Conservation (phyloP, 2,329 filamentous ascomycete genomes). For the Paecilomyces dactylethromorphus region DNA sequence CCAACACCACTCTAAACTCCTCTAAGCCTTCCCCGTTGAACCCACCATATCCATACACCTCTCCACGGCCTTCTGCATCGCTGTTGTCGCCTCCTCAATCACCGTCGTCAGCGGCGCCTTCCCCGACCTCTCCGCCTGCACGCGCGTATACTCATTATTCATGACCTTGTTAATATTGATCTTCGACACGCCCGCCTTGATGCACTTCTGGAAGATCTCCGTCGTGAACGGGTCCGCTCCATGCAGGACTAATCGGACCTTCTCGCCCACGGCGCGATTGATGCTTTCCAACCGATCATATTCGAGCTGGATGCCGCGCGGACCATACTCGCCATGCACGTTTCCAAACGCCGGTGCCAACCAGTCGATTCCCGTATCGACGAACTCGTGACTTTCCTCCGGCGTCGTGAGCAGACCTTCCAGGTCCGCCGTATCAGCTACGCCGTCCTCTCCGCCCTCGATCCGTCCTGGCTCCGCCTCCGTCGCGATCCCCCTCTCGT, state of each 20-base stretch:
- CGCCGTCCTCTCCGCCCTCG: slow-evolving; percentile 67
- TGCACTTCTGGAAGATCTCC: slow-evolving; percentile 50
- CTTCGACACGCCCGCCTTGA: slow-evolving; percentile 49
- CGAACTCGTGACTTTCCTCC: slow-evolving; percentile 64
- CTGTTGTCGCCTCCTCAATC: slow-evolving; percentile 49
- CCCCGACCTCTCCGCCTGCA: slow-evolving; percentile 45
- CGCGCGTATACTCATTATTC: slow-evolving; percentile 44
- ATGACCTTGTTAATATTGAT: slow-evolving; percentile 56
- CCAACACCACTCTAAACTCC: background rate
- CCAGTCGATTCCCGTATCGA: slow-evolving; percentile 65
- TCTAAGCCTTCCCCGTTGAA: slow-evolving; percentile 29
- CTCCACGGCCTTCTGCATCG: slow-evolving; percentile 52
- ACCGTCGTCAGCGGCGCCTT: slow-evolving; percentile 47
- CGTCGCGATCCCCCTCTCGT: slow-evolving; percentile 59
- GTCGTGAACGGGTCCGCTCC: slow-evolving; percentile 52
- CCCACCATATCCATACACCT: slow-evolving; percentile 48
- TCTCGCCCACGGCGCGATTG: slow-evolving; percentile 41
- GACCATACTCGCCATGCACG: slow-evolving; percentile 67
- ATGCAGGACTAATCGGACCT: slow-evolving; percentile 51
- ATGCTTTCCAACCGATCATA: slow-evolving; percentile 49
- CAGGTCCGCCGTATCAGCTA: slow-evolving; percentile 59
- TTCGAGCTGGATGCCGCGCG: slow-evolving; percentile 56
- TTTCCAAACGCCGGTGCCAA: slow-evolving; percentile 71
- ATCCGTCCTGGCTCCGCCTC: slow-evolving; percentile 68
- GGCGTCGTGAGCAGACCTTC: slow-evolving; percentile 60